phyloP scores from a whole-genome alignment of 1,284 basidiomycete species.

The Microbotryum lychnidis-dioicae region DNA sequence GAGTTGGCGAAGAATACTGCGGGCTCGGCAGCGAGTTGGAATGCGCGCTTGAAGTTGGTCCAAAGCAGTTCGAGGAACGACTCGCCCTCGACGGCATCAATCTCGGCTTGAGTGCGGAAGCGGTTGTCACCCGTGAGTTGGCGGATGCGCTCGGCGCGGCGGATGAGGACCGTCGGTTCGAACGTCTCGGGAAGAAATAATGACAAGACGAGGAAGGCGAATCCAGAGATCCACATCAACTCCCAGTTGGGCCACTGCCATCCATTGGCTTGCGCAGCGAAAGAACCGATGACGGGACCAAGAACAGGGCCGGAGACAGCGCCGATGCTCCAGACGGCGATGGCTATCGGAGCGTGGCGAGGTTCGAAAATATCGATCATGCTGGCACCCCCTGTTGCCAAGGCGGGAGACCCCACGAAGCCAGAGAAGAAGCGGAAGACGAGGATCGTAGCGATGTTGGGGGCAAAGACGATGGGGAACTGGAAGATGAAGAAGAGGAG shows the following conservation, averaged over 20 bases:
- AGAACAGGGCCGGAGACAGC: conserved; percentile 18
- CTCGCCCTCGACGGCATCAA: conserved; percentile 19
- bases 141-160: conserved; percentile 39
- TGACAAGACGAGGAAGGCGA: conserved; percentile 25
- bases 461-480: conserved; percentile 11
- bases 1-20: conserved; percentile 30
- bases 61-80: neutral
- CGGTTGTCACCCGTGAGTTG: conserved; percentile 39
- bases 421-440: conserved; percentile 34
- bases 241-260: conserved; percentile 39
- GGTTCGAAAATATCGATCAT: conserved; percentile 32
- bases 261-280: conserved; percentile 31
- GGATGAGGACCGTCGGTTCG: conserved; percentile 38
- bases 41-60: conserved; percentile 20
- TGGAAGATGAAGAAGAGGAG: conserved; percentile 22
- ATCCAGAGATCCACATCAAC: conserved; percentile 32
- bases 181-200: conserved; percentile 40
- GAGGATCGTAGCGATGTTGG: conserved; percentile 9
- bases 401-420: conserved; percentile 34
- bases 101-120: conserved; percentile 39
- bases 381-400: conserved; percentile 36
- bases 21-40: conserved; percentile 32
- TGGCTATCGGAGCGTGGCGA: conserved; percentile 6
- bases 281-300: conserved; percentile 24
- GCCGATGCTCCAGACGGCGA: conserved; percentile 15